Base-by-base conservation (phyloP, 2,329 filamentous ascomycete genomes). In the Colletotrichum sidae region DNA sequence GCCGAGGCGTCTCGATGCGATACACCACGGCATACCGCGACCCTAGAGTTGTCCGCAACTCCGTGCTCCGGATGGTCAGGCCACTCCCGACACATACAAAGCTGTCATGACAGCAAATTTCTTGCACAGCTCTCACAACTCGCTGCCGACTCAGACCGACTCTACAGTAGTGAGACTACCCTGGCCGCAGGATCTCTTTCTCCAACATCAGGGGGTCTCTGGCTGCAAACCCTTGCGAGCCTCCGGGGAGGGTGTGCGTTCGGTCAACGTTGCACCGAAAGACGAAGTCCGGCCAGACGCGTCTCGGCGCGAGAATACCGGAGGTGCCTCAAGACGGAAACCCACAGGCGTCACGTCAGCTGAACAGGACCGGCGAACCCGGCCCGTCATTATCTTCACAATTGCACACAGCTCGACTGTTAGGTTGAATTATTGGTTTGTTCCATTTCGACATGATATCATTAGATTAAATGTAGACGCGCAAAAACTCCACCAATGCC, bases 401-500 rank as follows among this genome's bases (percentile, higher is more conserved):
- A 33, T 46, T 33, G n/a, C 4, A 17, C 17, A 33, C 25, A n/a
- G 44, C 9, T 10, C 5, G n/a, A 13, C n/a, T 44, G 37, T 33
- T 53, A 35, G 2, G 49, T 45, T 9, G 15, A 33, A 42, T 7
- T 25, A 12, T 56, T 55, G 12, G 38, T 41, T 62, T 41, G 11
- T 55, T n/a, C 55, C 39, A 55, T 55, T 44, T 42, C 15, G 13
- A 8, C 55, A 50, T 65, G 65, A 33, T 63, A 67, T 68, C 70
- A 77, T 38, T 11, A 47, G 6, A n/a, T 39, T 35, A 67, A 51
- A 58, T 44, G n/a, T 54, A 67, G 38, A 83, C 84, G 52, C 90
- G 83, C 76, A 92, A 74, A 70, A 90, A 92, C 77, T 95, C 92
- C 0, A 90, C 91, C 68, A 94, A 75, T 0, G 90, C 89, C 89